Conservation (phyloP, 805 yeast genomes). For the Yarrowia sp. region DNA sequence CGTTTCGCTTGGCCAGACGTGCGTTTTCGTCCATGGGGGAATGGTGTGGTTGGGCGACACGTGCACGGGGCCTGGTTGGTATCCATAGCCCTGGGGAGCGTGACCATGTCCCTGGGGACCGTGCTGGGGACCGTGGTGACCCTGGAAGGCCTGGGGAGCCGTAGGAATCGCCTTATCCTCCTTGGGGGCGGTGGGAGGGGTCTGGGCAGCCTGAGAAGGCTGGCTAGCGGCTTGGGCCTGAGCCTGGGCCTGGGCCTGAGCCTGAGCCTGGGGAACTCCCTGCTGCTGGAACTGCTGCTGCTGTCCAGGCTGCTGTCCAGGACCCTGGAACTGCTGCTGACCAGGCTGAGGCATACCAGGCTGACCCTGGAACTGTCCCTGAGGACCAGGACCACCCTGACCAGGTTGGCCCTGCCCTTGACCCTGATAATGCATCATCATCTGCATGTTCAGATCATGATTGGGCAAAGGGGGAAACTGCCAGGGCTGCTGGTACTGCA, state of each 20-base stretch:
- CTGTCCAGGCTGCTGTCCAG: neutral
- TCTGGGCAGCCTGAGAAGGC: neutral
- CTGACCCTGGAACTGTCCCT: conserved; percentile 32
- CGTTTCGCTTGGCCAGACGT: conserved; percentile 20
- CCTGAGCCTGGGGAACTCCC: conserved; percentile 28
- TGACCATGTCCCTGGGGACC: neutral
- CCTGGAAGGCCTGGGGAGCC: conserved; percentile 6
- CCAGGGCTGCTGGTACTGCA: conserved; percentile 25
- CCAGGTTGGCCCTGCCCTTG: neutral
- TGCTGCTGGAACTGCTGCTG: neutral
- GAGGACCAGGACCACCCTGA: neutral
- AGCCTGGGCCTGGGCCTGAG: conserved; percentile 29
- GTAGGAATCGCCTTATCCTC: neutral
- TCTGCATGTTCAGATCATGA: conserved; percentile 24
- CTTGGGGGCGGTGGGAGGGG: conserved; percentile 1
- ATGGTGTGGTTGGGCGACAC: conserved; percentile 19
- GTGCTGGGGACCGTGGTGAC: neutral
- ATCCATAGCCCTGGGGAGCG: neutral
- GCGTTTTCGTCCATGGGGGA: conserved; percentile 21
- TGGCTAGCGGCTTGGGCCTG: no score
- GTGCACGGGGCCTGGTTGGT: conserved; percentile 9
- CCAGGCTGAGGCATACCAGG: conserved; percentile 23
- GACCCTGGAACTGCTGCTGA: conserved; percentile 30
- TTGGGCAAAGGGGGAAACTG: conserved; percentile 23
- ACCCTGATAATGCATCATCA: conserved; percentile 26